Percentiles rank a stretch among this genome's conserved stretches.
These are phyloP conservation scores for Omphalotus guepiniiformis DNA, from an alignment of 768 basidiomycete genomes.

Conservation along the genomic window DNA sequence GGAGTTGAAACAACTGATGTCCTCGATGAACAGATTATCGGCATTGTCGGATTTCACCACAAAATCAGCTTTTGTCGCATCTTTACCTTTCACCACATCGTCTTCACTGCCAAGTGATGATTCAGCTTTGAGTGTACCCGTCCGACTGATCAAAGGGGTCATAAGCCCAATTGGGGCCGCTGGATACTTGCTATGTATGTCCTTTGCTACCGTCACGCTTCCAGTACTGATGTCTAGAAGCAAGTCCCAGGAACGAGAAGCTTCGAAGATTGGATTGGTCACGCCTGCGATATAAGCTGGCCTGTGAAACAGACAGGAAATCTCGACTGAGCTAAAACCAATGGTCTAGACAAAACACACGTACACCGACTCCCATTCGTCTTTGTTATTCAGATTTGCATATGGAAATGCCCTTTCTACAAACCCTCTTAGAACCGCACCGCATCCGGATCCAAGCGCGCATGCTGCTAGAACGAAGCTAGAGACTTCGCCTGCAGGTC, in stretches of 20 bases:
- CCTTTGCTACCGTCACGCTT: constrained; percentile 82
- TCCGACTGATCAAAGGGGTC: constrained; percentile 46
- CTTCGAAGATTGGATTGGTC: constrained; percentile 94
- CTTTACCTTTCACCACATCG: constrained; percentile 55
- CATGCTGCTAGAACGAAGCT: constrained; percentile 92
- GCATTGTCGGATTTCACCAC: constrained; percentile 50
- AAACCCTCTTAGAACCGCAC: constrained; percentile 77
- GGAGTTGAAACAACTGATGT: constrained; percentile 51
- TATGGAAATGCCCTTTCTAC: constrained; percentile 94
- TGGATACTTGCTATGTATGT: constrained; percentile 63
- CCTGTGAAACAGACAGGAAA: constrained; percentile 31
- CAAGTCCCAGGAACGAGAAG: constrained; percentile 86
- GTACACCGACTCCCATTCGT: constrained; percentile 88
- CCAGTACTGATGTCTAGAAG: constrained; percentile 88
- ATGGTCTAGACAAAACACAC: constrained; percentile 24
- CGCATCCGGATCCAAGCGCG: constrained; percentile 89
- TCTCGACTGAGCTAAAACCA: constrained; percentile 1
- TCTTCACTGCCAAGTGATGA: constrained; percentile 61
- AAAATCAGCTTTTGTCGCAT: constrained; percentile 54
- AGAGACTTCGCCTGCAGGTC: constrained; percentile 88
- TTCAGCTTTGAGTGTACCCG: constrained; percentile 64
- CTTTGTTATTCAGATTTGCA: constrained; percentile 81
- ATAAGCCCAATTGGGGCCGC: constrained; percentile 35
- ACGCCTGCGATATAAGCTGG: constrained; percentile 96
- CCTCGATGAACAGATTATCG: constrained; percentile 90